phyloP scores from a whole-genome alignment of 208 protist species.

The Leishmania arabica region DNA sequence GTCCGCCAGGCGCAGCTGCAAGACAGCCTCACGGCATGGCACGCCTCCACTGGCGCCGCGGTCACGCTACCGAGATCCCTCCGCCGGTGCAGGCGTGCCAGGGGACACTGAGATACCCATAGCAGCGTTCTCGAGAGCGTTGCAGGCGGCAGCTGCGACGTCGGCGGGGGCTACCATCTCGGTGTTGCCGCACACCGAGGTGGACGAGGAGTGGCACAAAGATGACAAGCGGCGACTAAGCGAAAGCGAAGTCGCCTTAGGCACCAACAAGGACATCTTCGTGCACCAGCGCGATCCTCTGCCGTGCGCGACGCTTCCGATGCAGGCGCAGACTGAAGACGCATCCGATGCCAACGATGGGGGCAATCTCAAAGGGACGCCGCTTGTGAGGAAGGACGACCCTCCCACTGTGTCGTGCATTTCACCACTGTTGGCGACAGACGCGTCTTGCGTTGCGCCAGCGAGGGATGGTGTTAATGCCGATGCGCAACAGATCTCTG shows the following conservation, averaged over 20 bases:
- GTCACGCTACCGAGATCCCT: conserved; percentile 10
- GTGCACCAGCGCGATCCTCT: background rate
- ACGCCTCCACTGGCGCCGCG: conserved; percentile 1
- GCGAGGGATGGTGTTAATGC: background rate
- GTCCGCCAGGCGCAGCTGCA: background rate
- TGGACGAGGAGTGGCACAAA: too few species aligned
- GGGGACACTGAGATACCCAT: background rate
- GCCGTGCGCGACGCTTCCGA: background rate
- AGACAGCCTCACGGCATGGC: background rate
- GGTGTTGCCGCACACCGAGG: background rate
- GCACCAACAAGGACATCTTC: background rate
- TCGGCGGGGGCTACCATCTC: background rate
- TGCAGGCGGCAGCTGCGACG: background rate
- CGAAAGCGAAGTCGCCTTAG: background rate
- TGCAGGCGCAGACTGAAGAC: background rate
- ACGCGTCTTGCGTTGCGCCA: background rate
- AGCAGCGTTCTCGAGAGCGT: background rate
- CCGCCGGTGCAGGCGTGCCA: background rate
- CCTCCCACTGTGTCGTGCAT: background rate
- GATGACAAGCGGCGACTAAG: background rate
- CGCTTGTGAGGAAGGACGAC: background rate
- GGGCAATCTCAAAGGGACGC: background rate
- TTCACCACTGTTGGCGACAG: background rate
- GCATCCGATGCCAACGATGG: background rate
- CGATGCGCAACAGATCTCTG: background rate